These are phyloP conservation scores for Barnettozyma californica DNA, from an alignment of 805 yeast species.

Conservation along the genomic window DNA sequence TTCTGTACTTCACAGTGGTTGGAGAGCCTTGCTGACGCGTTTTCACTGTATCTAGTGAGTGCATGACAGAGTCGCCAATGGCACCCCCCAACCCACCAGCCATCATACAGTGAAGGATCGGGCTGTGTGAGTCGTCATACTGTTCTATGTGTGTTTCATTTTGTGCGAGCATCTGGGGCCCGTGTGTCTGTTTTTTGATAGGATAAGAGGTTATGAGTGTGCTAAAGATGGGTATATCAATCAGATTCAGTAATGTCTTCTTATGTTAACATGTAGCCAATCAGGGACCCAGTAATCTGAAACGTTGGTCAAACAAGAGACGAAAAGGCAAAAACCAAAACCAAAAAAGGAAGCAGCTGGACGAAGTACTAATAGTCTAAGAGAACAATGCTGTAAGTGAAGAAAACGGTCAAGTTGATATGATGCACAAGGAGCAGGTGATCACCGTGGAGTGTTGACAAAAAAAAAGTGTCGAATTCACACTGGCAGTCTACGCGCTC, in stretches of 20 bases:
- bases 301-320: not conserved
- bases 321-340: not conserved
- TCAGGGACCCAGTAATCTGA: not conserved
- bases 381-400: not conserved
- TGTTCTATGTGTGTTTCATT: conserved; percentile 12
- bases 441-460: too few species aligned
- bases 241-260: not conserved
- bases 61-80: conserved; percentile 90
- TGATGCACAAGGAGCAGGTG: not conserved
- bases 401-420: not conserved
- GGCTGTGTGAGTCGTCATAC: conserved; percentile 20
- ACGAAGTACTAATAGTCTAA: too few species aligned
- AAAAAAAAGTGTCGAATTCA: too few species aligned
- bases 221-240: not conserved
- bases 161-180: conserved; percentile 12
- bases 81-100: conserved; percentile 97
- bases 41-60: conserved; percentile 92
- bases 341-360: not conserved
- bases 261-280: not conserved
- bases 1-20: conserved; percentile 56
- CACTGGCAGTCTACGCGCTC: too few species aligned
- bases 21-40: conserved; percentile 97
- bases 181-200: not conserved
- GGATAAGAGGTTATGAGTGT: not conserved
- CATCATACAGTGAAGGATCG: conserved; percentile 56